phyloP scores from a whole-genome alignment of 1,139 yeast species.

The Kurtzmaniella quercitrusa region DNA sequence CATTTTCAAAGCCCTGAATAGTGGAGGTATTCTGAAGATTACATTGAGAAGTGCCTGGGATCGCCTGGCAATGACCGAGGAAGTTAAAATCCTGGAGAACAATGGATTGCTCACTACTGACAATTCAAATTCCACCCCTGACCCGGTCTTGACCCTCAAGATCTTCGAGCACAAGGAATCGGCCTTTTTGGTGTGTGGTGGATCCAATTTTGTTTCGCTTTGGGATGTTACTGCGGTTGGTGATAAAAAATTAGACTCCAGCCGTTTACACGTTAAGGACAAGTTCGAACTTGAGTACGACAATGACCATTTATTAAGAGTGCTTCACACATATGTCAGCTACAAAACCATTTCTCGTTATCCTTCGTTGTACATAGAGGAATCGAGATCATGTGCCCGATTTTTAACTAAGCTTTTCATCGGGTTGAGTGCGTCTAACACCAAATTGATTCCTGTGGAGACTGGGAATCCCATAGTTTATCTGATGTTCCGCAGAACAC shows the following conservation, averaged over 20 bases:
- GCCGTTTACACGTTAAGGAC: not conserved
- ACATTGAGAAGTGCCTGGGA: conserved; percentile 28
- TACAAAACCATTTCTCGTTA: conserved; percentile 75
- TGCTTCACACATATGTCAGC: conserved; percentile 59
- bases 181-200: conserved; percentile 36
- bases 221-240: conserved; percentile 33
- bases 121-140: not conserved
- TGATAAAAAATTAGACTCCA: conserved; percentile 2
- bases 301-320: conserved; percentile 61
- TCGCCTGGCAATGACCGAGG: conserved; percentile 6
- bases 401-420: conserved; percentile 61
- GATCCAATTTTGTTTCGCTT: conserved; percentile 29
- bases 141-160: conserved; percentile 25
- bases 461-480: conserved; percentile 81
- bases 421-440: conserved; percentile 65
- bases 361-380: conserved; percentile 65
- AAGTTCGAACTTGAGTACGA: conserved; percentile 11
- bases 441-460: conserved; percentile 68
- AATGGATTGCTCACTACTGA: not conserved
- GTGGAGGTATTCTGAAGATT: conserved; percentile 53
- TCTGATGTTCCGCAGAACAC: conserved; percentile 56
- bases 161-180: conserved; percentile 21
- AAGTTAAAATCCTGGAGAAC: conserved; percentile 4
- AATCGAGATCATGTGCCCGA: conserved; percentile 84
- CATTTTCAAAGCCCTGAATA: conserved; percentile 52